Percentiles rank a stretch among this genome's conserved stretches.
Conservation (phyloP, 2,329 filamentous ascomycete species). For the Penicillium sp. region DNA sequence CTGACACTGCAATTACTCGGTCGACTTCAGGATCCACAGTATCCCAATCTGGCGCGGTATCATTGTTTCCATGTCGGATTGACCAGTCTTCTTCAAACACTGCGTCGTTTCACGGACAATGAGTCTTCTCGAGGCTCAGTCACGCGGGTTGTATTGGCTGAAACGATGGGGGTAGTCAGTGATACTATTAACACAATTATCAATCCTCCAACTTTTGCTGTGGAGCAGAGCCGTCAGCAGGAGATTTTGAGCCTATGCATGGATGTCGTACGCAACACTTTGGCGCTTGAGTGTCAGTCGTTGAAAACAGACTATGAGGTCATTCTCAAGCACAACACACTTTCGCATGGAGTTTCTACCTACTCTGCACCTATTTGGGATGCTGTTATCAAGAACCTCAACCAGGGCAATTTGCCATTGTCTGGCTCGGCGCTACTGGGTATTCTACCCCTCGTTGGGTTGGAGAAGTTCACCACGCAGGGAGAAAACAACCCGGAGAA, state of each 20-base stretch:
- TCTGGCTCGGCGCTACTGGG: slow-evolving; percentile 73
- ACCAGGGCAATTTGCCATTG: slow-evolving; percentile 68
- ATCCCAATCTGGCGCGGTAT: slow-evolving; percentile 45
- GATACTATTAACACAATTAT: slow-evolving; percentile 60
- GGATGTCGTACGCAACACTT: slow-evolving; percentile 65
- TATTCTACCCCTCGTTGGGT: slow-evolving; percentile 67
- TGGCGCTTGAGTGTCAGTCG: slow-evolving; percentile 71
- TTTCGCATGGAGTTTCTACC: slow-evolving; percentile 68
- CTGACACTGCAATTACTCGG: slow-evolving; percentile 74
- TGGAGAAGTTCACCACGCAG: slow-evolving; percentile 70
- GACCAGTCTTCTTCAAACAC: slow-evolving; percentile 46
- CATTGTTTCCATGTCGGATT: slow-evolving; percentile 51
- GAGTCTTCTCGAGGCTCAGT: slow-evolving; percentile 47
- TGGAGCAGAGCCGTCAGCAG: slow-evolving; percentile 50
- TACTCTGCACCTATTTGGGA: slow-evolving; percentile 79
- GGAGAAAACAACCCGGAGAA: slow-evolving; percentile 53
- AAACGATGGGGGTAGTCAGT: slow-evolving; percentile 49
- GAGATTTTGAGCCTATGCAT: slow-evolving; percentile 60
- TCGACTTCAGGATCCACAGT: slow-evolving; percentile 47
- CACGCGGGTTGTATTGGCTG: slow-evolving; percentile 50
- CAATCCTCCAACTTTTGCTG: slow-evolving; percentile 52
- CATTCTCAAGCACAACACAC: slow-evolving; percentile 60
- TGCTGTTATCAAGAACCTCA: slow-evolving; percentile 68
- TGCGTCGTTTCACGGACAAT: slow-evolving; percentile 51
- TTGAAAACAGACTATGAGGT: slow-evolving; percentile 68